A percentile compares a stretch with the other conserved stretches of the same genome.
phyloP scores from a whole-genome alignment of 352 stramenopile genomes.

The Pythium phragmitis region DNA sequence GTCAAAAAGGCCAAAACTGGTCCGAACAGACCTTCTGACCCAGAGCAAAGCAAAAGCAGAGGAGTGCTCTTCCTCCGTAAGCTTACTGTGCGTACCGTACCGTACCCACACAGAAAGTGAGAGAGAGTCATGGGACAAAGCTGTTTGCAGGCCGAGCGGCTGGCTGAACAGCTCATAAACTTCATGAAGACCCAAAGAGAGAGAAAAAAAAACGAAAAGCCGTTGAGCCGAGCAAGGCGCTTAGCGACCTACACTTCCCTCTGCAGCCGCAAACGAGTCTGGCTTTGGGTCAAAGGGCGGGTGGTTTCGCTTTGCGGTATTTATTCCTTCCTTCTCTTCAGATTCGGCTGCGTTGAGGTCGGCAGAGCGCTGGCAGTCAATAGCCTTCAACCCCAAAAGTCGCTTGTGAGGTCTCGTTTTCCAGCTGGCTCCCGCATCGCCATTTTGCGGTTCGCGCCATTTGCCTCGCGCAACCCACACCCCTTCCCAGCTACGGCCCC shows the following conservation, averaged over 20 bases:
- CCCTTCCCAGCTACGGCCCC: not conserved
- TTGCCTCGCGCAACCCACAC: not conserved
- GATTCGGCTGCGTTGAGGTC: not conserved
- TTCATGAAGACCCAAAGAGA: not conserved
- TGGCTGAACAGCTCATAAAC: not conserved
- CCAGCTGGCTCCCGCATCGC: not conserved
- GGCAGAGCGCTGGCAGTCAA: constrained; percentile 1
- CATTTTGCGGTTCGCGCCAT: not conserved
- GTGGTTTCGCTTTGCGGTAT: constrained; percentile 2
- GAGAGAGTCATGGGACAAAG: constrained; percentile 24
- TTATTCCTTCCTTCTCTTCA: constrained; percentile 3
- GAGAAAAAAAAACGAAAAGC: constrained; percentile 5
- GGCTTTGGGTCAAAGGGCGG: not conserved
- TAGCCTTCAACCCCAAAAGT: not conserved
- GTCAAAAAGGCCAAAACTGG: constrained; percentile 1
- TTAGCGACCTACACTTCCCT: not conserved
- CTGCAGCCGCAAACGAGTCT: not conserved
- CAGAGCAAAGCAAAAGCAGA: constrained; percentile 6
- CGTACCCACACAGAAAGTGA: not conserved
- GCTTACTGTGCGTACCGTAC: not conserved
- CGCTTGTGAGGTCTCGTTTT: not conserved
- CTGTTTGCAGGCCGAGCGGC: not conserved
- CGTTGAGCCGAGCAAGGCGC: not conserved
- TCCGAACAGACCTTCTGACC: not conserved
- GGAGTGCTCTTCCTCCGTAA: constrained; percentile 4